These are phyloP conservation scores for Acanthamoeba triangularis DNA, from an alignment of 208 protist species.

Conservation along the genomic window DNA sequence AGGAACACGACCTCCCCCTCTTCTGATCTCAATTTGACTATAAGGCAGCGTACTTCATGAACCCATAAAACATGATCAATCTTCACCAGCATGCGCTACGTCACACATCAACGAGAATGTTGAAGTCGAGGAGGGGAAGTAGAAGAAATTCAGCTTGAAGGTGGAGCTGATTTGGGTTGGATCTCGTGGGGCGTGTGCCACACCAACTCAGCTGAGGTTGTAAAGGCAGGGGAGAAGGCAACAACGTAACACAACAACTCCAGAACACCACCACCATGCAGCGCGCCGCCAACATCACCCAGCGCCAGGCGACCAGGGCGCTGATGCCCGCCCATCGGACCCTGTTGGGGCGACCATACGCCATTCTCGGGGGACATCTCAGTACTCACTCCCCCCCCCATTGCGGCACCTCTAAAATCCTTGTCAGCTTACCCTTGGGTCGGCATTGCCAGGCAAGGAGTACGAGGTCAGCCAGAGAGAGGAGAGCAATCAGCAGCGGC, in stretches of 20 bases:
- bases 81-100: neutral
- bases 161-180: no score
- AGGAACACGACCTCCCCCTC: constrained; percentile 22
- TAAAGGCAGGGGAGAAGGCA: no score
- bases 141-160: no score
- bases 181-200: no score
- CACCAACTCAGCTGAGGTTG: no score
- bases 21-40: neutral
- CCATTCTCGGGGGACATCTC: neutral
- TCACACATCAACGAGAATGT: neutral
- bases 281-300: neutral
- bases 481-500: neutral
- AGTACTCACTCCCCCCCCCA: neutral
- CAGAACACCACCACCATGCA: neutral
- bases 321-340: neutral
- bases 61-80: neutral
- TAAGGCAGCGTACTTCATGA: no score
- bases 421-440: no score
- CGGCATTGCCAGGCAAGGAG: neutral
- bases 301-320: neutral
- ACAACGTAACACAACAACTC: neutral
- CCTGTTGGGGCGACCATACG: neutral
- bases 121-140: no score
- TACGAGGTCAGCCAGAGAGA: neutral
- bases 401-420: neutral